Conservation (phyloP, 768 basidiomycete genomes). For the Paxillus involutus region DNA sequence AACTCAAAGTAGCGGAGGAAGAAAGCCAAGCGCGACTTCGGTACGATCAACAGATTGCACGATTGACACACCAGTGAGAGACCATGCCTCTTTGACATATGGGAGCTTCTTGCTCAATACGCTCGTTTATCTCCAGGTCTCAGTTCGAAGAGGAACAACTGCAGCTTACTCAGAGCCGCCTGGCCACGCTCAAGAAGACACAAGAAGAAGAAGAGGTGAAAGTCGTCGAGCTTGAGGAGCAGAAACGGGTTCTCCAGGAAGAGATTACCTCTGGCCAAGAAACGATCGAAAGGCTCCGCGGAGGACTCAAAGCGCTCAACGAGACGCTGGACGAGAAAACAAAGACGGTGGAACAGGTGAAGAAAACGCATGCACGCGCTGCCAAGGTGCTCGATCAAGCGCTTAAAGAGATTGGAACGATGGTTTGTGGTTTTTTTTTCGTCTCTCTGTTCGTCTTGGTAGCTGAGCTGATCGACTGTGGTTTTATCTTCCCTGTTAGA, state of each 20-base stretch:
- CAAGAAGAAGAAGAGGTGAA: conserved; percentile 53
- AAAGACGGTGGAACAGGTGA: conserved; percentile 72
- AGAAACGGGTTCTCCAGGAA: conserved; percentile 51
- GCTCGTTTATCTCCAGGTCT: conserved; percentile 42
- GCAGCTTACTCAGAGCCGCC: conserved; percentile 59
- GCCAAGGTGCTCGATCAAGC: conserved; percentile 81
- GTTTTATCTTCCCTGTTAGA: conserved; percentile 36
- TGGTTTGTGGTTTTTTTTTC: conserved; percentile 45
- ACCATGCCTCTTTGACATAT: conserved; percentile 17
- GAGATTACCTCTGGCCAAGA: conserved; percentile 63
- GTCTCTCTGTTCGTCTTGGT: conserved; percentile 20
- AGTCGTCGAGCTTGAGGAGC: conserved; percentile 51
- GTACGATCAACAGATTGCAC: conserved; percentile 83
- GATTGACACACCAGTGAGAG: conserved; percentile 78
- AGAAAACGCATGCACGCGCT: conserved; percentile 67
- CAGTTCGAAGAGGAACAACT: conserved; percentile 84
- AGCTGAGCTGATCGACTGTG: conserved; percentile 1
- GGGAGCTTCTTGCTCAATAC: conserved; percentile 3
- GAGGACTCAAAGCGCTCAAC: conserved; percentile 60
- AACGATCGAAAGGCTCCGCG: conserved; percentile 53
- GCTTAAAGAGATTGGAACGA: conserved; percentile 84
- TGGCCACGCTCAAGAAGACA: conserved; percentile 52
- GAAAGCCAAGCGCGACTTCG: conserved; percentile 82
- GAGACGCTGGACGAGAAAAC: conserved; percentile 72
- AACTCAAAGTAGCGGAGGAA: conserved; percentile 84